Conservation (phyloP, 225 moss, liverwort and hornwort species). For the Pseudisothecium myosuroides region DNA sequence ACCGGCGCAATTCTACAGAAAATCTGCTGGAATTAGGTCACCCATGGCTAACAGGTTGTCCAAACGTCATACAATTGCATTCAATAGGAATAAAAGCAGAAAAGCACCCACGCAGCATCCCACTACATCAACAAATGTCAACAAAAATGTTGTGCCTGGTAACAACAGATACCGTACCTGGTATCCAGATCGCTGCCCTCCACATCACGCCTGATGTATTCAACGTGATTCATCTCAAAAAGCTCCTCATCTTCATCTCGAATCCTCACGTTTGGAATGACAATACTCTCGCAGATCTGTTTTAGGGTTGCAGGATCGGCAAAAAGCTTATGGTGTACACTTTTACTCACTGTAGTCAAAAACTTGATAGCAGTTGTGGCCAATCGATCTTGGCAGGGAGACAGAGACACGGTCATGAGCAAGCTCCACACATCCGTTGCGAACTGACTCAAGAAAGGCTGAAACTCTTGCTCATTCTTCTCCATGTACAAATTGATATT, state of each 20-base stretch:
- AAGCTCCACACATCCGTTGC: constrained; percentile 90
- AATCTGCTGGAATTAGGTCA: background rate
- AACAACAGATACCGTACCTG: constrained; percentile 4
- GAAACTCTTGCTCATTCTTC: constrained; percentile 98
- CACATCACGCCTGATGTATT: constrained; percentile 95
- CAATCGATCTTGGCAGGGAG: constrained; percentile 79
- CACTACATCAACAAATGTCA: background rate
- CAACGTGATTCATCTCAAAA: constrained; percentile 98
- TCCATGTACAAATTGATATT: constrained; percentile 98
- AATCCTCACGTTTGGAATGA: constrained; percentile 91
- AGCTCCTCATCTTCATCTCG: constrained; percentile 96
- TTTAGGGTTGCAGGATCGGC: constrained; percentile 62
- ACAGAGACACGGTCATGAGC: constrained; percentile 77
- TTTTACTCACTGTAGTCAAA: constrained; percentile 91
- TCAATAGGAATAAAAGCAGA: background rate
- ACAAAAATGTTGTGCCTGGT: background rate
- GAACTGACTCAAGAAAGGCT: constrained; percentile 74
- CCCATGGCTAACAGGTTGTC: background rate
- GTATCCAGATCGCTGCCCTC: constrained; percentile 99
- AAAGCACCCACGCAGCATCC: background rate
- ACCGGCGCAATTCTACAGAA: background rate
- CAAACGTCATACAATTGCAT: background rate
- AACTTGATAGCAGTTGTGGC: constrained; percentile 98
- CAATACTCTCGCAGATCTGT: constrained; percentile 94
- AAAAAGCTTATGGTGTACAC: constrained; percentile 84